Percentiles rank a stretch among this genome's conserved stretches.
Evolutionary conservation across 2,329 filamentous ascomycete species (phyloP).

Genomic region (Alternaria novae-zelandiae): DNA sequence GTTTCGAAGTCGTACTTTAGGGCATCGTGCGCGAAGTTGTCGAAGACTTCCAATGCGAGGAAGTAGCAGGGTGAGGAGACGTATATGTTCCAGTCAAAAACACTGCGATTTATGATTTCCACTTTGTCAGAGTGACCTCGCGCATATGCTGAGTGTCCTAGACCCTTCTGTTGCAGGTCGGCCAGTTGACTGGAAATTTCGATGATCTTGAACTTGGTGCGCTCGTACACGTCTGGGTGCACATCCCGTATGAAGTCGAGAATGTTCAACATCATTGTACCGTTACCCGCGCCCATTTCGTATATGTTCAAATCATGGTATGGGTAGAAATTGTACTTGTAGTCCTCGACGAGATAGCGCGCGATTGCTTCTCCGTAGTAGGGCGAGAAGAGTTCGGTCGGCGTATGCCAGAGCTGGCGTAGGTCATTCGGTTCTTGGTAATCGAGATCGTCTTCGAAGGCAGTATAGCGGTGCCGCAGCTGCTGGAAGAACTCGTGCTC

Average conservation of each 20-base stretch:
- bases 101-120: conserved; percentile 91
- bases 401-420: conserved; percentile 96
- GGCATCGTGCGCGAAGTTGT: conserved; percentile 96
- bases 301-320: conserved; percentile 98
- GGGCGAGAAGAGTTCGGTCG: conserved; percentile 93
- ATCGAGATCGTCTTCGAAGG: conserved; percentile 90
- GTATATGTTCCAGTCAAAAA: conserved; percentile 90
- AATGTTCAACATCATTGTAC: conserved; percentile 97
- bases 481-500: conserved; percentile 83
- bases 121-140: conserved; percentile 83
- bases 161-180: conserved; percentile 73
- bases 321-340: conserved; percentile 90
- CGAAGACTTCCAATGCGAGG: conserved; percentile 95
- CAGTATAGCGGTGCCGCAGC: conserved; percentile 79
- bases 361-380: conserved; percentile 97
- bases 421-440: conserved; percentile 72
- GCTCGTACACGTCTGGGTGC: conserved; percentile 89
- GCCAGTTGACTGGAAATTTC: conserved; percentile 90
- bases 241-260: conserved; percentile 91
- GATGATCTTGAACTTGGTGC: conserved; percentile 93
- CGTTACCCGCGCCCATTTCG: conserved; percentile 97
- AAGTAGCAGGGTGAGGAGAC: conserved; percentile 97
- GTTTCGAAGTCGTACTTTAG: conserved; percentile 88
- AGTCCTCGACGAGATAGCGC: conserved; percentile 94
- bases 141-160: conserved; percentile 69